Percentiles rank a stretch among this genome's conserved stretches.
Evolutionary conservation across 169 alveolate species (phyloP).

Genomic region (Cryptosporidium viatorum): DNA sequence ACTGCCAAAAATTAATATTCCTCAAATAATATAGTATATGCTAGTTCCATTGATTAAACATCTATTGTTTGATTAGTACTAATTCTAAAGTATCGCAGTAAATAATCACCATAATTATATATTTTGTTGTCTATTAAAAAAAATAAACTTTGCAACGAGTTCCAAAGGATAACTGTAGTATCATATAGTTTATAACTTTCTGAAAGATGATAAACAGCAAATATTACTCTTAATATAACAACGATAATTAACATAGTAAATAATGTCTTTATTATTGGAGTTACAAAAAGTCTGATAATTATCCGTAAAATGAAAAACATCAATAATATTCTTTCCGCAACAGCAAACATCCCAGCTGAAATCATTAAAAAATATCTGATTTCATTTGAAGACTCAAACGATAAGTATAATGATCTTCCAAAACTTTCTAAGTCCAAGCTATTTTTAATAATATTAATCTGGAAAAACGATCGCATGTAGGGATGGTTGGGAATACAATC

Average conservation of each 20-base stretch:
- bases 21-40: conserved; percentile 12
- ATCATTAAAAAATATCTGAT: conserved; percentile 36
- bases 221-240: conserved; percentile 20
- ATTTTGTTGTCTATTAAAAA: conserved; percentile 23
- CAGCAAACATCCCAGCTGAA: conserved; percentile 75
- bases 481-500: conserved; percentile 70
- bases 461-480: conserved; percentile 55
- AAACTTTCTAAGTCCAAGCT: conserved; percentile 42
- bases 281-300: conserved; percentile 12
- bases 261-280: conserved; percentile 37
- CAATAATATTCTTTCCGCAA: conserved; percentile 54
- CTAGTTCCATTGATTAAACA: neutral
- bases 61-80: neutral
- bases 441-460: conserved; percentile 15
- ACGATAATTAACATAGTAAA: conserved; percentile 1
- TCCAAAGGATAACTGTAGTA: neutral
- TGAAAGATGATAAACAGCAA: conserved; percentile 42
- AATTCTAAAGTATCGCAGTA: conserved; percentile 33
- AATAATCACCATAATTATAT: conserved; percentile 38
- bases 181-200: neutral
- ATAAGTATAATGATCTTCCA: conserved; percentile 45
- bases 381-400: conserved; percentile 35
- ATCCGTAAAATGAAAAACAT: conserved; percentile 10
- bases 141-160: conserved; percentile 8
- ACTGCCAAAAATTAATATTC: conserved; percentile 32